Evolutionary conservation across 2,329 filamentous ascomycete species (phyloP), one percentile per base, ranked within the genome.

Genomic region (Trichoderma atroviride): DNA sequence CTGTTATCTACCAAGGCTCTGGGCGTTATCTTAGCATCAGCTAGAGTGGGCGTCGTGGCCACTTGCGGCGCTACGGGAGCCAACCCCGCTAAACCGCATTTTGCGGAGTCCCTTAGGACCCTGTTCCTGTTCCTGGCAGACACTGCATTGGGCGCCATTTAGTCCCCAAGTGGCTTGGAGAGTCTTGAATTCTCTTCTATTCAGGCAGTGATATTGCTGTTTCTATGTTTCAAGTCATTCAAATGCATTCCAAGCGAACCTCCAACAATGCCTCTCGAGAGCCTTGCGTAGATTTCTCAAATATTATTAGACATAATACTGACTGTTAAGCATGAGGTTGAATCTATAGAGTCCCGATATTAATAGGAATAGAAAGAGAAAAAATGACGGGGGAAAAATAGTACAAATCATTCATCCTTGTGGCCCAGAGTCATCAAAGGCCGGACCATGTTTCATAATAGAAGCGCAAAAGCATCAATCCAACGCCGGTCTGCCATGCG

Each of bases 401-500:
- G 47, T 69, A 47, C 58, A 69, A 27, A 56, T 63, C 61, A 64
- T 64, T 50, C 52, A 61, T 52, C 58, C 66, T 63, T 37, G 22
- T 68, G 35, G 35, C 50, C 58, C 27, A 27, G 66, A 9, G 43
- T 16, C 50, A 22, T 29, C 33, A 55, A 52, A 16, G 27, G 50
- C 66, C 22, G 14, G 50, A 58, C 29, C 57, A 62, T 52, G 47
- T 29, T 55, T 55, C 55, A 70, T 62, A 40, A 57, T 53, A 43
- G 47, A 59, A 69, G 53, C 56, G 62, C 52, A 50, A 66, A 66
- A 58, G 57, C 62, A 64, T 55, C 62, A 65, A 43, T 43, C 66
- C 58, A 70, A 70, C 69, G 69, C 69, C 69, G 57, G 50, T 65
- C 62, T 67, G 55, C 55, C 47, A 61, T 67, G 56, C 57, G 47